A percentile compares a stretch with the other conserved stretches of the same genome.
phyloP scores from a whole-genome alignment of 306 rosid genomes.

The Cyamopsis tetragonoloba region DNA sequence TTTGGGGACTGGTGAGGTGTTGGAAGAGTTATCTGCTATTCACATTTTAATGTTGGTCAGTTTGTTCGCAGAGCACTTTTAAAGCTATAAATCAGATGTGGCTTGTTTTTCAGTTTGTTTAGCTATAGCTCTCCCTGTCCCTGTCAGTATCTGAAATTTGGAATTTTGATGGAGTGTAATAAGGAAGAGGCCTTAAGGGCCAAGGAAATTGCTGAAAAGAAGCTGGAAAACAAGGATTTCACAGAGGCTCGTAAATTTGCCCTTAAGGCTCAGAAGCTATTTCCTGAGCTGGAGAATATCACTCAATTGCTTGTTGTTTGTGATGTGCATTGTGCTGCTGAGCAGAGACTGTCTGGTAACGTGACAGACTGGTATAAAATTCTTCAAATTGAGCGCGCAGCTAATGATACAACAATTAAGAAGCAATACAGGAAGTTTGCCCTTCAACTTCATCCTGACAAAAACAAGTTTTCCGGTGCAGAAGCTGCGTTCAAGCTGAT shows the following conservation, averaged over 20 bases:
- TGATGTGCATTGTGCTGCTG: slow-evolving; percentile 81
- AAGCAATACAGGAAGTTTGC: slow-evolving; percentile 90
- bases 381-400: slow-evolving; percentile 69
- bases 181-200: slow-evolving; percentile 96
- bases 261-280: slow-evolving; percentile 65
- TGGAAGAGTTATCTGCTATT: neutral
- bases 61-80: neutral
- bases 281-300: slow-evolving; percentile 75
- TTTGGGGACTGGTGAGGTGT: slow-evolving; percentile 14
- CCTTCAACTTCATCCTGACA: slow-evolving; percentile 95
- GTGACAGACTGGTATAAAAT: slow-evolving; percentile 80
- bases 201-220: slow-evolving; percentile 71
- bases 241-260: slow-evolving; percentile 63
- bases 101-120: slow-evolving; percentile 15
- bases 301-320: slow-evolving; percentile 80
- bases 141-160: slow-evolving; percentile 28
- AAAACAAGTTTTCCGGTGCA: slow-evolving; percentile 89
- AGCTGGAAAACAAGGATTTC: slow-evolving; percentile 82
- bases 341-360: slow-evolving; percentile 45
- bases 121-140: slow-evolving; percentile 25
- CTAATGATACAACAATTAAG: slow-evolving; percentile 67
- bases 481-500: slow-evolving; percentile 95
- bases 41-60: neutral
- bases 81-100: slow-evolving; percentile 25
- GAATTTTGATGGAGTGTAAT: slow-evolving; percentile 70